phyloP scores from a whole-genome alignment of 768 basidiomycete genomes.

The Sporobolomyces roseus region DNA sequence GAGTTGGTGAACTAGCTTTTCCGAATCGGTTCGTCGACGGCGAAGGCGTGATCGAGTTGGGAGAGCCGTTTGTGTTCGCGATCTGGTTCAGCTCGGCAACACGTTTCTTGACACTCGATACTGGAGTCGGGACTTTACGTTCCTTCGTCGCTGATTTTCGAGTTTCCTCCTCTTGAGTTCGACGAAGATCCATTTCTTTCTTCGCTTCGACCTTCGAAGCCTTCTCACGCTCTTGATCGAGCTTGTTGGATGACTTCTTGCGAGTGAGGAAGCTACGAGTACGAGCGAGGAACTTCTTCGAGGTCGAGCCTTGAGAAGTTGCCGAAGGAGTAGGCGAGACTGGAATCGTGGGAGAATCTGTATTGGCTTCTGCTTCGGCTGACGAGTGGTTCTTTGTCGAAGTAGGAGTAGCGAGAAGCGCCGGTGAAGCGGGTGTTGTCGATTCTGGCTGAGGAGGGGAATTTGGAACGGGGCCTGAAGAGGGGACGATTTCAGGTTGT shows the following conservation, averaged over 20 bases:
- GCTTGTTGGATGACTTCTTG: neutral
- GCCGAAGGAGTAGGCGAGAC: neutral
- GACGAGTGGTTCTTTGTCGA: neutral
- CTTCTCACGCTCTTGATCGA: neutral
- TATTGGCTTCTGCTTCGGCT: neutral
- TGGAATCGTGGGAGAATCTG: slow-evolving; percentile 11
- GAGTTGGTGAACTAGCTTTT: neutral
- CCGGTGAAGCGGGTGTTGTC: too few species aligned
- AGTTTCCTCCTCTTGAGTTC: neutral
- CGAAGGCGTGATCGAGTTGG: too few species aligned
- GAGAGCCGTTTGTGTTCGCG: too few species aligned
- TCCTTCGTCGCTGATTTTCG: neutral
- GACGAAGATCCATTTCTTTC: neutral
- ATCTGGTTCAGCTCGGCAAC: slow-evolving; percentile 37
- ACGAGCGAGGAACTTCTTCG: slow-evolving; percentile 6
- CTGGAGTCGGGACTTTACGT: slow-evolving; percentile 16
- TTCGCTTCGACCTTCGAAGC: neutral
- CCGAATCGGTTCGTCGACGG: too few species aligned
- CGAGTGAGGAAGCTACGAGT: slow-evolving; percentile 10
- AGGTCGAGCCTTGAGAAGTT: neutral
- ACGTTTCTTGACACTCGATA: slow-evolving; percentile 34
- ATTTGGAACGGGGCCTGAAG: neutral
- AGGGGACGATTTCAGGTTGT: neutral
- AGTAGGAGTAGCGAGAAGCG: neutral
- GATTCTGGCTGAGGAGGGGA: neutral